Base-by-base conservation (phyloP, 2,329 filamentous ascomycete species). In the Thyridium curvatum region DNA sequence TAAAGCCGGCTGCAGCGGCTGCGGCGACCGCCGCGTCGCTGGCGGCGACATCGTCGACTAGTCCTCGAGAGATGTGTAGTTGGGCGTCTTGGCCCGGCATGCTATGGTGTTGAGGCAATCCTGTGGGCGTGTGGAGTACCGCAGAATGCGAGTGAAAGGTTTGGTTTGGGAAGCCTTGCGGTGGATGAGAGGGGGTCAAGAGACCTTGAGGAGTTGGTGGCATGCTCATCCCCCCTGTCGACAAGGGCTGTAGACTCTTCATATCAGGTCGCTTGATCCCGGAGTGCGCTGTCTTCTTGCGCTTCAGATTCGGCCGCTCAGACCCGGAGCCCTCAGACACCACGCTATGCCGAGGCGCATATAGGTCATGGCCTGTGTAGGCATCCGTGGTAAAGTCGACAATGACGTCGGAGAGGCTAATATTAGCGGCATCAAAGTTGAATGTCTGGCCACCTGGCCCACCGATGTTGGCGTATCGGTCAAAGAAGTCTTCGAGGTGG, bases 401-500 rank as follows among this genome's bases (percentile, higher is more conserved):
- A 8, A 72, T 60, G 2, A 84, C 72, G 49, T 91, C 85, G 2
- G 75, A 64, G 39, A 93, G 76, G 13, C 76, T 82, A 30, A 91
- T 68, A 52, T 89, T 85, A 2, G 84, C 80, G 2, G 84, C 78
- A 50, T 93, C 86, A 39, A 93, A 86, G 5, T 61, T 66, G 46
- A 71, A 75, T 0, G 72, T 68, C 41, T 79, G 71, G 1, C 80
- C 82, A 0, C 78, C 79, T 15, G 66, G 65, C 0, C 72, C 69
- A 1, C 69, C 67, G 33, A 79, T 68, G 41, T 72, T 75, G 1
- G 66, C 62, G 43, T 94, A 94, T 18, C 88, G 74, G 50, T 93
- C 86, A 50, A 93, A 90, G 59, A 94, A 94, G 54, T 93, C 86
- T 46, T 93, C 87, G 12, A 90, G 74, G 44, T 93, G 86, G 52